Conservation (phyloP, 805 yeast genomes). For the Pichia occidentalis region DNA sequence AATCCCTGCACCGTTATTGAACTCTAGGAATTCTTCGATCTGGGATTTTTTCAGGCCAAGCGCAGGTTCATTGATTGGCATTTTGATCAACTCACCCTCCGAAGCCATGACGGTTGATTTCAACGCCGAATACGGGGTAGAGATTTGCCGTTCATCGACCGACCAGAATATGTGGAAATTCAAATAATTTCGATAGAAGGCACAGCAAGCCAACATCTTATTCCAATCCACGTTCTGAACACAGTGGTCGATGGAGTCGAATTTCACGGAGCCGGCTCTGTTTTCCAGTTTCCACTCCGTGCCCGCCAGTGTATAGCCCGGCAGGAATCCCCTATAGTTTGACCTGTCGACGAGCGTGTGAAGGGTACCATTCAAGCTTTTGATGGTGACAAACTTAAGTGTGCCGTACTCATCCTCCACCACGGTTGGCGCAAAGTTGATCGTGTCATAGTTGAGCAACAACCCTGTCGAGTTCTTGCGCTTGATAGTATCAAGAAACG, state of each 20-base stretch:
- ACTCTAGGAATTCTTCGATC: slow-evolving; percentile 75
- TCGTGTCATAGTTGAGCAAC: slow-evolving; percentile 32
- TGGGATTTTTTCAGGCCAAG: slow-evolving; percentile 60
- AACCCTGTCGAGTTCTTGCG: background rate
- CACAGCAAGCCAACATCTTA: slow-evolving; percentile 51
- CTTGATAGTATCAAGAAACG: slow-evolving; percentile 1
- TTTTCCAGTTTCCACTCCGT: background rate
- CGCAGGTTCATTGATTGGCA: slow-evolving; percentile 87
- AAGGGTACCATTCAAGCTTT: slow-evolving; percentile 53
- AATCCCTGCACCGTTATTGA: slow-evolving; percentile 73
- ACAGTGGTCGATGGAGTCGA: slow-evolving; percentile 61
- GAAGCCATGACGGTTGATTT: slow-evolving; percentile 74
- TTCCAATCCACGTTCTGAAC: slow-evolving; percentile 76
- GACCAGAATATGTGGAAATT: slow-evolving; percentile 82
- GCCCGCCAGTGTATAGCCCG: slow-evolving; percentile 17
- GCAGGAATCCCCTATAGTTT: slow-evolving; percentile 24
- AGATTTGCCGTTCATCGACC: slow-evolving; percentile 71
- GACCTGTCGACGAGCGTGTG: slow-evolving; percentile 58
- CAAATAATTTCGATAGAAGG: slow-evolving; percentile 52
- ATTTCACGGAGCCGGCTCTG: slow-evolving; percentile 21
- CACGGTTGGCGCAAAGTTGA: slow-evolving; percentile 35
- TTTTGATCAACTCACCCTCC: slow-evolving; percentile 54
- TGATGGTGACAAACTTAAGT: slow-evolving; percentile 45
- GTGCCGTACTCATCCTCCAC: slow-evolving; percentile 42
- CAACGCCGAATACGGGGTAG: slow-evolving; percentile 63